A percentile compares a stretch with the other conserved stretches of the same genome.
phyloP scores from a whole-genome alignment of 2,329 filamentous ascomycete species.

The Nemania sp. region DNA sequence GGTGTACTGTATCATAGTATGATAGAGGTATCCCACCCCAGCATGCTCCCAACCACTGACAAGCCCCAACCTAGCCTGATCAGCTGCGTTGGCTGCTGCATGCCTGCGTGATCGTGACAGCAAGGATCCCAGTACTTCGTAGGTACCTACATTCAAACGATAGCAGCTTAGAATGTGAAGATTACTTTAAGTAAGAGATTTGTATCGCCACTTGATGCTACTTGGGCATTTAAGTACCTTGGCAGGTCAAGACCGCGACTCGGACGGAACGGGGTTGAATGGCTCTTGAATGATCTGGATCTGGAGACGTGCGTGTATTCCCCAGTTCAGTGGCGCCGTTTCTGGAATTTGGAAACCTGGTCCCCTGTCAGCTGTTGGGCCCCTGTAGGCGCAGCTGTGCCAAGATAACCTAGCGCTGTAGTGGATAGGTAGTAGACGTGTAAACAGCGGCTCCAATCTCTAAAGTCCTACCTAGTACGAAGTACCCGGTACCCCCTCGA shows the following conservation, averaged over 20 bases:
- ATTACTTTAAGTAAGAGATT: too few relatives aligned
- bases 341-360: background rate
- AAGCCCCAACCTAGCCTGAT: conserved; percentile 1
- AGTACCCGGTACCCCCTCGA: background rate
- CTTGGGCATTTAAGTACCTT: background rate
- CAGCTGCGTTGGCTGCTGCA: conserved; percentile 9
- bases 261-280: too few relatives aligned
- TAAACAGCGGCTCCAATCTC: conserved; percentile 10
- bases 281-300: too few relatives aligned
- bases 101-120: background rate
- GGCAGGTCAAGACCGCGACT: background rate
- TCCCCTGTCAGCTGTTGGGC: background rate
- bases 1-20: too few relatives aligned
- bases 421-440: conserved; percentile 5
- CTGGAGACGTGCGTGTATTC: too few relatives aligned
- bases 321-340: too few relatives aligned
- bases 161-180: too few relatives aligned
- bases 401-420: conserved; percentile 9
- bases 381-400: conserved; percentile 22
- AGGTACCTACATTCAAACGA: too few relatives aligned
- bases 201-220: background rate
- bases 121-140: background rate
- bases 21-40: too few relatives aligned
- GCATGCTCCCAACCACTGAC: too few relatives aligned
- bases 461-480: too few relatives aligned